phyloP scores from a whole-genome alignment of 495 filamentous ascomycete species.

The Ramalina intermedia region DNA sequence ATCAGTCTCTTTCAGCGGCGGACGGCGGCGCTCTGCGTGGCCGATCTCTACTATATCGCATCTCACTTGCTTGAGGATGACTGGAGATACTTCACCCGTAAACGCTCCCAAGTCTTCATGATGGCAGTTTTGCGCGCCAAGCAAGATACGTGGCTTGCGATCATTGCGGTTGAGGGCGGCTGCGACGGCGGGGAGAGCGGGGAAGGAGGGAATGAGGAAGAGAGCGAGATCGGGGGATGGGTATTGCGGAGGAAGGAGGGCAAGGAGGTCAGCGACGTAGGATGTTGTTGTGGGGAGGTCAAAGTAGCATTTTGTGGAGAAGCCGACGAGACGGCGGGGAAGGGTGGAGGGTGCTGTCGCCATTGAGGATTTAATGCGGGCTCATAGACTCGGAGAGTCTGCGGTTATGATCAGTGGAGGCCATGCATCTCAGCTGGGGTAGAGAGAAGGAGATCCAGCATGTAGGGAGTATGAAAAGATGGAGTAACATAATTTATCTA shows the following conservation, averaged over 20 bases:
- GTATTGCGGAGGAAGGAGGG: slow-evolving; percentile 11
- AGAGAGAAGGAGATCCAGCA: too few relatives aligned
- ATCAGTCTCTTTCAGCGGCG: slow-evolving; percentile 59
- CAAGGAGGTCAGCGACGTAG: slow-evolving; percentile 44
- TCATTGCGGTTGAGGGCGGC: slow-evolving; percentile 21
- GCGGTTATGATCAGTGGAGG: background rate
- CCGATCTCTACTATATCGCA: slow-evolving; percentile 60
- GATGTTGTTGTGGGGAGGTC: slow-evolving; percentile 43
- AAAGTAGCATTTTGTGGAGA: slow-evolving; percentile 81
- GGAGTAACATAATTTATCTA: too few relatives aligned
- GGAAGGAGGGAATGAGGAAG: slow-evolving; percentile 68
- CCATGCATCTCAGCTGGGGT: too few relatives aligned
- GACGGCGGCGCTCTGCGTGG: slow-evolving; percentile 57
- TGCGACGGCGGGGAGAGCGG: slow-evolving; percentile 45
- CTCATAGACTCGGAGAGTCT: background rate
- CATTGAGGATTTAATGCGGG: slow-evolving; percentile 6
- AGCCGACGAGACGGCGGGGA: slow-evolving; percentile 55
- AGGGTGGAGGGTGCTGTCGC: slow-evolving; percentile 22
- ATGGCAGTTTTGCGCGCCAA: slow-evolving; percentile 67
- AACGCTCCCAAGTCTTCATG: slow-evolving; percentile 50
- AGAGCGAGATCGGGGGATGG: slow-evolving; percentile 47
- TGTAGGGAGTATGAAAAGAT: too few relatives aligned
- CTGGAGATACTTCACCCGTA: slow-evolving; percentile 65
- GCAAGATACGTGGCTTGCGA: slow-evolving; percentile 29
- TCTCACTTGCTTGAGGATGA: slow-evolving; percentile 47